A percentile compares a stretch with the other conserved stretches of the same genome.
phyloP scores from a whole-genome alignment of 2,329 filamentous ascomycete genomes.

The Aspergillus flavus region DNA sequence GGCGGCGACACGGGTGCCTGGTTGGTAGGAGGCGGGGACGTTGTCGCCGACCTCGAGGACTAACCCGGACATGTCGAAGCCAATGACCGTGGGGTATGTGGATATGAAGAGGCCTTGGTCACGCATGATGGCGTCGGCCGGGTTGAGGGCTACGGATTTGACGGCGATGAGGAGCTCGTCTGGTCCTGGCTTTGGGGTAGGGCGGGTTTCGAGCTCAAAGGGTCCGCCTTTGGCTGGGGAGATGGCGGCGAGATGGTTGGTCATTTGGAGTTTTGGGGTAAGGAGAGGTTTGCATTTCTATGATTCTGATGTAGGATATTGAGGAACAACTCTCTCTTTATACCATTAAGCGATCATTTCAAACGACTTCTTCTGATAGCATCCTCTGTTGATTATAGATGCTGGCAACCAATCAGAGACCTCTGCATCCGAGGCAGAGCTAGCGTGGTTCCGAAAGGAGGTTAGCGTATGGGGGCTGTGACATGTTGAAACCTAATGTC shows the following conservation, averaged over 20 bases:
- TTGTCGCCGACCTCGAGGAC: slow-evolving; percentile 47
- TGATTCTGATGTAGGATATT: not conserved
- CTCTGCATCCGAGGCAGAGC: slow-evolving; percentile 20
- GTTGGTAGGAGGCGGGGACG: slow-evolving; percentile 38
- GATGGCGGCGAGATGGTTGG: slow-evolving; percentile 48
- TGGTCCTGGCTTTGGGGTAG: slow-evolving; percentile 50
- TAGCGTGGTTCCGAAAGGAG: slow-evolving; percentile 21
- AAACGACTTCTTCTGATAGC: no score
- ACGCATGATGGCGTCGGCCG: slow-evolving; percentile 49
- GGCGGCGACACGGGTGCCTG: slow-evolving; percentile 44
- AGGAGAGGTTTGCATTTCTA: not conserved
- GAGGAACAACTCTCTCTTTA: not conserved
- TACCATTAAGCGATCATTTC: no score
- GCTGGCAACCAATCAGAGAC: slow-evolving; percentile 26
- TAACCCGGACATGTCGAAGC: slow-evolving; percentile 47
- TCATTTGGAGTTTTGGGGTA: slow-evolving; percentile 20
- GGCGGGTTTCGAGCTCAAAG: slow-evolving; percentile 41
- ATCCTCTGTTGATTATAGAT: no score
- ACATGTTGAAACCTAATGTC: no score
- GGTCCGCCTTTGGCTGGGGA: slow-evolving; percentile 38
- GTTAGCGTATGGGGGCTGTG: slow-evolving; percentile 14
- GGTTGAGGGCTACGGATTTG: slow-evolving; percentile 54
- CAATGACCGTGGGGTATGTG: slow-evolving; percentile 43
- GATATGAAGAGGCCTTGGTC: slow-evolving; percentile 46
- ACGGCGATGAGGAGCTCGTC: slow-evolving; percentile 52